A percentile compares a stretch with the other conserved stretches of the same genome.
These are phyloP conservation scores for Boletus sp. DNA, from an alignment of 768 basidiomycete species.

Conservation along the genomic window DNA sequence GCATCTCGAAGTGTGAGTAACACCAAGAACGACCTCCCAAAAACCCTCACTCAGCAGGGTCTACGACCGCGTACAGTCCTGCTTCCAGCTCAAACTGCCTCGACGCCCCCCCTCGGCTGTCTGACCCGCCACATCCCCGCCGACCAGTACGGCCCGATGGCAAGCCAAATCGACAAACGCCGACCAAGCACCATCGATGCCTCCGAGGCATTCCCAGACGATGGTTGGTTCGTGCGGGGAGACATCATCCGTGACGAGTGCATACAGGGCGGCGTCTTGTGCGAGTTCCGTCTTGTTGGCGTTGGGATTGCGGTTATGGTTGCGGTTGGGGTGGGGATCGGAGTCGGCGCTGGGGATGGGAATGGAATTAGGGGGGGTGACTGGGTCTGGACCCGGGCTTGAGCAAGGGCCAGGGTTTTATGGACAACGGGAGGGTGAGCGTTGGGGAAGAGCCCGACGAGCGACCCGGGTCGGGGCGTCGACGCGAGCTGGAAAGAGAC, in stretches of 20 bases:
- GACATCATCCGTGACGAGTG: conserved; percentile 81
- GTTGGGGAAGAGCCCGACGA: conserved; percentile 88
- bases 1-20: neutral
- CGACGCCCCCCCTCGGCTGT: conserved; percentile 60
- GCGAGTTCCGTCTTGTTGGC: neutral
- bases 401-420: conserved; percentile 37
- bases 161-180: conserved; percentile 79
- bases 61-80: conserved; percentile 37
- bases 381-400: too few relatives aligned
- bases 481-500: conserved; percentile 75
- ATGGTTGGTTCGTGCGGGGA: conserved; percentile 75
- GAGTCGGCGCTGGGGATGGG: neutral
- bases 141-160: conserved; percentile 57
- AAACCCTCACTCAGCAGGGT: conserved; percentile 59
- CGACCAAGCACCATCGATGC: conserved; percentile 76
- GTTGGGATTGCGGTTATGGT: too few relatives aligned
- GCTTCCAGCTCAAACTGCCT: conserved; percentile 46
- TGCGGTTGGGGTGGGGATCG: neutral
- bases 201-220: conserved; percentile 89
- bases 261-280: conserved; percentile 57
- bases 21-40: too few relatives aligned
- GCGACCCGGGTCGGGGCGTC: conserved; percentile 43
- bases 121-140: conserved; percentile 78
- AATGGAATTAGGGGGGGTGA: too few relatives aligned
- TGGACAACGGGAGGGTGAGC: conserved; percentile 88